Conservation (phyloP, 257 asterid species). For the Marsdenia floribunda region DNA sequence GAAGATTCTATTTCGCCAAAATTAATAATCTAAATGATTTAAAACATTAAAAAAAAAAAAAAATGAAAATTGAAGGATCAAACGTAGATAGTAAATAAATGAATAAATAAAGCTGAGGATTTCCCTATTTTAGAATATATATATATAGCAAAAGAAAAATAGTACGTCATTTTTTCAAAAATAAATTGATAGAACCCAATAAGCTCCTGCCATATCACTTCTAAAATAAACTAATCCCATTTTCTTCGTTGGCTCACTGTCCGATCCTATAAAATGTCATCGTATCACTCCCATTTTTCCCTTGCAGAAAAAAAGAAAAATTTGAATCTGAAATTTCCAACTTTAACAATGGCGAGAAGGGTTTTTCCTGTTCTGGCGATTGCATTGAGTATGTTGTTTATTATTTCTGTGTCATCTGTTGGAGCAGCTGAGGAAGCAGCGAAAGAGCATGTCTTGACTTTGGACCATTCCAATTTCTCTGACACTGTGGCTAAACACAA, state of each 20-base stretch:
- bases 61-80: no score
- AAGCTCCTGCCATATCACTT: background rate
- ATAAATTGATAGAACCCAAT: background rate
- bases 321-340: background rate
- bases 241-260: background rate
- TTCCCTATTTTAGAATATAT: no score
- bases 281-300: background rate
- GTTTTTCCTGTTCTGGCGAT: slow-evolving; percentile 29
- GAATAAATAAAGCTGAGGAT: no score
- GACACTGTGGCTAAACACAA: slow-evolving; percentile 39
- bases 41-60: no score
- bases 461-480: slow-evolving; percentile 63
- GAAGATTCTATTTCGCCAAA: no score
- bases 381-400: slow-evolving; percentile 22
- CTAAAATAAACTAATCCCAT: background rate
- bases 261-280: background rate
- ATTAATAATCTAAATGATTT: no score
- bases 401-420: slow-evolving; percentile 12
- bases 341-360: slow-evolving; percentile 35
- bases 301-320: background rate
- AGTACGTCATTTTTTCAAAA: background rate
- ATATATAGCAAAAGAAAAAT: no score
- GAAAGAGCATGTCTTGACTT: slow-evolving; percentile 52
- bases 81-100: no score
- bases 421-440: slow-evolving; percentile 28